Base-by-base conservation (phyloP, 441 rosid genomes). In the Pelargonium cotyledonis region DNA sequence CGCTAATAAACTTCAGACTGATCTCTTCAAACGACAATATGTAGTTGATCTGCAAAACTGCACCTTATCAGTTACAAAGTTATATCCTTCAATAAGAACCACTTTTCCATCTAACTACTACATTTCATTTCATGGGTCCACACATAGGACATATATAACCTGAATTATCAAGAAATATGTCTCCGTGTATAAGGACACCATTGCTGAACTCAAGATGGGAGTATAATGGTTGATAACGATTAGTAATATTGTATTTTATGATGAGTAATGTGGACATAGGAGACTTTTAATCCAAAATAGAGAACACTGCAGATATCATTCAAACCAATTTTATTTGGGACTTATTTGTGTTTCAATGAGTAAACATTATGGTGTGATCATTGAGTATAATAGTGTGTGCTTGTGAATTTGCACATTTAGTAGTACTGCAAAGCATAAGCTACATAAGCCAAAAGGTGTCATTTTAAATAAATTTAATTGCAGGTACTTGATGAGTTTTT, bases 21-120 rank as follows among this genome's bases (percentile, higher is more conserved):
- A 92, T 85, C 89, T 92, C 98, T 85, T 95, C 99, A 80, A 95
- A 95, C 72, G 98, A 95, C 70, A 95, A 73, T 70, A 89, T 67
- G 73, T 88, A 86, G 75, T 82, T 90, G 77, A 95, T 84, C 99
- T 92, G 92, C 85, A 81, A 78, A 76, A 83, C 40, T 80, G 16
- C 41, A 41, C 41, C 29, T 7, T 8, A 67, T 75, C 78, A 78
- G 70, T 58, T 23, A 29, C 38, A 16, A 62, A 67, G 62, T 69
- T 61, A 69, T 70, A 60, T 29, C 40, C 21, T 16, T 35, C 14
- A 18, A 49, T 43, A 31, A 35, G 16, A 63, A 31, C 65, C 19
- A 63, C 43, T 46, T 46, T 46, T 46, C 51, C 51, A 46, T 46
- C 51, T 46, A 14, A 46, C 43, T 40, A 40, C 9, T 6, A 46